Base-by-base conservation (phyloP, 352 stramenopile species). In the Globisporangium megalacanthum region DNA sequence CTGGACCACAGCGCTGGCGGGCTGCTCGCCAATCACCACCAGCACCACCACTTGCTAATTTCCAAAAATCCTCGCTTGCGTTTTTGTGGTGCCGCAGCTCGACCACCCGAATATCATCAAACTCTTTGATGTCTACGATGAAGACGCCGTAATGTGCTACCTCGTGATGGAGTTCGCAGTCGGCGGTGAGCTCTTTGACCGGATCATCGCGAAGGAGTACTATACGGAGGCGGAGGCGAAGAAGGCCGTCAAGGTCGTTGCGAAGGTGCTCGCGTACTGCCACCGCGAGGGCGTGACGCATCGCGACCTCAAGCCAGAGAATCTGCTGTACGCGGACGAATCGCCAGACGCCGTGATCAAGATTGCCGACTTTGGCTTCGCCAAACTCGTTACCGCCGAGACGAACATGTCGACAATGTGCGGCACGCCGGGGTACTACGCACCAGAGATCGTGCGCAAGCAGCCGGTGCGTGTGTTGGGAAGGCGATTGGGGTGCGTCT, bases 341-440 rank as follows among this genome's bases (percentile, higher is more conserved):
- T 85, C 73, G 17, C 80, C 97, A 41, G 79, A 92, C 60, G 83
- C 94, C 7, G 64, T 84, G 54, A 95, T 99, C 63, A 98, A 99
- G 71, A 91, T 97, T 54, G 90, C 89, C 8, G 91, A 97, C 64
- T 97, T 97, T 70, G 84, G 82, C 10, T 92, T 94, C 49, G 83
- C 81, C 47, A 94, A 94, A 62, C 68, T 92, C 31, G 79, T 86
- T n/a, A 88, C 76, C 3, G 66, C 80, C 17, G 82, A 88, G 50
- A 87, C 75, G 51, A 86, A 89, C 49, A 92, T 97, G 75, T 86
- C 75, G 14, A 97, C 88, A 1, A 93, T 91, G 71, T 96, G 84
- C 50, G 88, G 88, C 35, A 99, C 96, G 22, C 95, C 95, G 4
- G 95, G 95, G 14, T 99, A 99, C 75, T 96, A 98, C 49, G 96